A percentile compares a stretch with the other conserved stretches of the same genome.
Evolutionary conservation across 1,284 basidiomycete genomes (phyloP).

Genomic region (Trametes sp.): DNA sequence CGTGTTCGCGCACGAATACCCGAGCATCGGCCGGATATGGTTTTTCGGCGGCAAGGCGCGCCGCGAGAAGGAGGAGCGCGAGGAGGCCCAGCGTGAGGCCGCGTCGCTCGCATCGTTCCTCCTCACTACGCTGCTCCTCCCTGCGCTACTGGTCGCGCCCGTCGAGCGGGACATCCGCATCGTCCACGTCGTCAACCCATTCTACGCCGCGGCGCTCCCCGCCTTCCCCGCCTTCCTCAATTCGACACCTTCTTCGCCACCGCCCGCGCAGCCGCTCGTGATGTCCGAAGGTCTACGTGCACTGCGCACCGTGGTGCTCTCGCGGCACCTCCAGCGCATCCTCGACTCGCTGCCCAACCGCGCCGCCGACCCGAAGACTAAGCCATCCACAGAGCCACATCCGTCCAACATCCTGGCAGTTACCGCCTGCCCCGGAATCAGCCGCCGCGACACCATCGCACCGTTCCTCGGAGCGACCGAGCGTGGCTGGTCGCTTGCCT

Average conservation of each 20-base stretch:
- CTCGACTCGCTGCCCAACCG: conserved; percentile 75
- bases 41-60: conserved; percentile 22
- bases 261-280: conserved; percentile 53
- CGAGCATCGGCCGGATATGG: conserved; percentile 62
- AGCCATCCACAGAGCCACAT: conserved; percentile 42
- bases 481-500: conserved; percentile 55
- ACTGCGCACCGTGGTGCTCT: conserved; percentile 67
- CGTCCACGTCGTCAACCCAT: conserved; percentile 82
- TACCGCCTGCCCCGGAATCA: conserved; percentile 77
- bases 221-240: conserved; percentile 47
- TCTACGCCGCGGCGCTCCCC: conserved; percentile 78
- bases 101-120: conserved; percentile 77
- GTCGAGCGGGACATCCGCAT: conserved; percentile 86
- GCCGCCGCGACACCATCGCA: conserved; percentile 69
- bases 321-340: conserved; percentile 78
- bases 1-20: conserved; percentile 77
- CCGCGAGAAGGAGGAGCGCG: conserved; percentile 41
- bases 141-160: conserved; percentile 79
- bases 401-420: conserved; percentile 77
- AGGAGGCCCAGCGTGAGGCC: conserved; percentile 50
- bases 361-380: conserved; percentile 46
- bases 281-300: conserved; percentile 66
- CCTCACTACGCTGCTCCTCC: conserved; percentile 79
- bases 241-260: conserved; percentile 30
- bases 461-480: conserved; percentile 59